phyloP scores from a whole-genome alignment of 2,329 filamentous ascomycete species.

The Cladophialophora exuberans region DNA sequence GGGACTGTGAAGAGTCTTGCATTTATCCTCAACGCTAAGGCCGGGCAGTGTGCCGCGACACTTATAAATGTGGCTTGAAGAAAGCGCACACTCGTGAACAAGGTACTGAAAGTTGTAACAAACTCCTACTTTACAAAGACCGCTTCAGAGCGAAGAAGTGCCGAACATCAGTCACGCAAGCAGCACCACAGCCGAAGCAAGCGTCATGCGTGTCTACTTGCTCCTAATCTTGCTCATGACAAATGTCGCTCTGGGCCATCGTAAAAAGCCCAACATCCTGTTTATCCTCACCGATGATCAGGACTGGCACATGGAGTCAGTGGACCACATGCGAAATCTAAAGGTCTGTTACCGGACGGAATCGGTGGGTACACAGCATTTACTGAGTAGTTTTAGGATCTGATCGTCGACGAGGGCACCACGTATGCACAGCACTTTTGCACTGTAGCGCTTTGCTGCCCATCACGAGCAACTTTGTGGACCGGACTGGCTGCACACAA shows the following conservation, averaged over 20 bases:
- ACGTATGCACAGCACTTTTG: constrained; percentile 66
- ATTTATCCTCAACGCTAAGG: too few relatives aligned
- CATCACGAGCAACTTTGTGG: constrained; percentile 66
- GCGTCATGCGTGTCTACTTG: too few relatives aligned
- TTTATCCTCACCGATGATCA: constrained; percentile 72
- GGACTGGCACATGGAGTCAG: constrained; percentile 63
- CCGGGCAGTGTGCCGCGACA: too few relatives aligned
- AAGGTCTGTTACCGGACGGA: constrained; percentile 52
- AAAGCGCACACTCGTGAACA: too few relatives aligned
- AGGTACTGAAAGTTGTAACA: too few relatives aligned
- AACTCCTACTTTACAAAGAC: too few relatives aligned
- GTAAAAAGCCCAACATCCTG: constrained; percentile 58
- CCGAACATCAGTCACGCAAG: too few relatives aligned
- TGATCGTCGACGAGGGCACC: constrained; percentile 59
- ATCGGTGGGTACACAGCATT: constrained; percentile 58
- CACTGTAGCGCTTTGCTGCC: constrained; percentile 69
- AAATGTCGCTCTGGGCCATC: constrained; percentile 66
- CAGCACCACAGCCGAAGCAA: too few relatives aligned
- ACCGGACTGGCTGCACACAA: constrained; percentile 71
- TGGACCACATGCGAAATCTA: constrained; percentile 41
- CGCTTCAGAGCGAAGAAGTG: too few relatives aligned
- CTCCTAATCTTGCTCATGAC: constrained; percentile 68
- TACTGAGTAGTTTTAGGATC: constrained; percentile 52
- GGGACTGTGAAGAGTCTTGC: too few relatives aligned
- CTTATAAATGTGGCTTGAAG: too few relatives aligned